Percentiles rank a stretch among this genome's conserved stretches.
Evolutionary conservation across 306 rosid genomes (phyloP).

Genomic region (Casuarina equisetifolia): DNA sequence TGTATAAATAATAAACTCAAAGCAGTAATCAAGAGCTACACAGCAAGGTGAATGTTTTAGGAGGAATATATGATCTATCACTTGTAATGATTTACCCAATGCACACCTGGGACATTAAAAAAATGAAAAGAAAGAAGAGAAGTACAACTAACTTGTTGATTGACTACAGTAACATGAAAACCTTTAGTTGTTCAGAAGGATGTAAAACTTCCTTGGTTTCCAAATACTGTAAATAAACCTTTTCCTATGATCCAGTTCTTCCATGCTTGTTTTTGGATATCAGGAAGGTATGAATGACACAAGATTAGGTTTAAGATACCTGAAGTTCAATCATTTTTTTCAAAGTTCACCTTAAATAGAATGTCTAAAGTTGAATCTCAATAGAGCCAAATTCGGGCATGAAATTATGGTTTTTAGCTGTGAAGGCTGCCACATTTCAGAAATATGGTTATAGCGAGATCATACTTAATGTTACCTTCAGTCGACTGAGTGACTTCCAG

Average conservation of each 20-base stretch:
- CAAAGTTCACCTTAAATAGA: not conserved
- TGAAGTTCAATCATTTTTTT: not conserved
- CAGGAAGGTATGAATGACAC: not conserved
- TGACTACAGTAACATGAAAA: not conserved
- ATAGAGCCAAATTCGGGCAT: not conserved
- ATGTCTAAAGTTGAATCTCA: not conserved
- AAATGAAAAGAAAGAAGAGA: not conserved
- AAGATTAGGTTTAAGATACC: not conserved
- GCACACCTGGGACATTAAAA: not conserved
- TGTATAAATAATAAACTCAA: not conserved
- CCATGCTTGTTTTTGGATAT: not conserved
- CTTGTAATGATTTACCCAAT: not conserved
- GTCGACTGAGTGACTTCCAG: slow-evolving; percentile 66
- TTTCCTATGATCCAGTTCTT: not conserved
- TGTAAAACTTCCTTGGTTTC: not conserved
- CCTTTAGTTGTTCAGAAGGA: not conserved
- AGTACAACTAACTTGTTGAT: not conserved
- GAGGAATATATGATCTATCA: not conserved
- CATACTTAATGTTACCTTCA: slow-evolving; percentile 44
- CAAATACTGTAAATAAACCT: not conserved
- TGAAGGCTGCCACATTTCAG: slow-evolving; percentile 3
- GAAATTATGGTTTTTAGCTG: not conserved
- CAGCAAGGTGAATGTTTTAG: not conserved
- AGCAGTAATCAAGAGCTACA: not conserved
- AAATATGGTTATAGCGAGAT: slow-evolving; percentile 6